These are phyloP conservation scores for Epichloe amarillans DNA, from an alignment of 2,329 filamentous ascomycete genomes.

Conservation along the genomic window DNA sequence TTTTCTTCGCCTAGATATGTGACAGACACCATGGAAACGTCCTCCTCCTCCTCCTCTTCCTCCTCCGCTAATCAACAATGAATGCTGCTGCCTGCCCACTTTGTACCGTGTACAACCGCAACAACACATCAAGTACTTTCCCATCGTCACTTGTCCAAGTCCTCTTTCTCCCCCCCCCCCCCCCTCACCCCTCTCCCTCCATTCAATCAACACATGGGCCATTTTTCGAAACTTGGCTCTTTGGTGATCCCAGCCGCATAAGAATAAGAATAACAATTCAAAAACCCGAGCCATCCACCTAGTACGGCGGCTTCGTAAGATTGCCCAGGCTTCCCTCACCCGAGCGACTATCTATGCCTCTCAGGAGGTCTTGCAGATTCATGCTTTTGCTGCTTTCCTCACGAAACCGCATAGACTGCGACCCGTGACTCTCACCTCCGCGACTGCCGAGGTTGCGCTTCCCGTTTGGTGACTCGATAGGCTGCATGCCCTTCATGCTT, in stretches of 20 bases:
- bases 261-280: background rate
- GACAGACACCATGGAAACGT: too few relatives aligned
- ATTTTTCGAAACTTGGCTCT: too few relatives aligned
- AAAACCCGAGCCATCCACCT: conserved; percentile 5
- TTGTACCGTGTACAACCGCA: too few relatives aligned
- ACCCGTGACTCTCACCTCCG: conserved; percentile 24
- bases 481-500: conserved; percentile 14
- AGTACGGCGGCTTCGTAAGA: conserved; percentile 37
- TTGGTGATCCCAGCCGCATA: background rate
- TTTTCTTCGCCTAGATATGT: too few relatives aligned
- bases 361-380: conserved; percentile 36
- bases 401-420: conserved; percentile 20
- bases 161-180: too few relatives aligned
- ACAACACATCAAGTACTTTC: too few relatives aligned
- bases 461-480: background rate
- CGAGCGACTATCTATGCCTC: conserved; percentile 35
- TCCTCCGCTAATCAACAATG: too few relatives aligned
- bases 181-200: too few relatives aligned
- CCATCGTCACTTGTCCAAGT: too few relatives aligned
- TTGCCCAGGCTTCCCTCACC: conserved; percentile 33
- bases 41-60: too few relatives aligned
- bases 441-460: conserved; percentile 28
- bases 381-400: conserved; percentile 22
- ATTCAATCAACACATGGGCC: too few relatives aligned
- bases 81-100: too few relatives aligned